Percentiles rank a stretch among this genome's conserved stretches.
phyloP scores from a whole-genome alignment of 257 asterid species.

The Solanum stenotomum region DNA sequence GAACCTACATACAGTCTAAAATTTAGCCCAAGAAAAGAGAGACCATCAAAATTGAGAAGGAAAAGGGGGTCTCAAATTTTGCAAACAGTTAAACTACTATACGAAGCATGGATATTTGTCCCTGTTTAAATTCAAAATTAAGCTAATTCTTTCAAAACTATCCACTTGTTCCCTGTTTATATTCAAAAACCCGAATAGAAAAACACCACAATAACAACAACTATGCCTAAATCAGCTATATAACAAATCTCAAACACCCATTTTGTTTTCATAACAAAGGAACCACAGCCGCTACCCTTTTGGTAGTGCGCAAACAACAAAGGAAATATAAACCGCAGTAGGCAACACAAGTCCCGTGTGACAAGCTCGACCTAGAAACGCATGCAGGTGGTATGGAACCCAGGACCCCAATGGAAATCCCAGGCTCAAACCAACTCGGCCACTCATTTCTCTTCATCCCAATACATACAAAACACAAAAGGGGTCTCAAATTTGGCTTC shows the following conservation, averaged over 20 bases:
- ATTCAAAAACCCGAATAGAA: background rate
- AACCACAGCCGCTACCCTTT: background rate
- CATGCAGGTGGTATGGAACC: background rate
- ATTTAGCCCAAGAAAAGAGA: background rate
- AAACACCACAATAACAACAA: background rate
- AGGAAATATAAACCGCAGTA: background rate
- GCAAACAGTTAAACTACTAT: background rate
- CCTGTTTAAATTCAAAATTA: background rate
- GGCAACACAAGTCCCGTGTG: background rate
- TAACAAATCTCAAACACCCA: background rate
- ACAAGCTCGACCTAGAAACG: background rate
- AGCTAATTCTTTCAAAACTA: background rate
- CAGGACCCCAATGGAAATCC: background rate
- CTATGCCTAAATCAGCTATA: background rate
- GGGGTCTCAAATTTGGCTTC: background rate
- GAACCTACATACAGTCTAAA: slow-evolving; percentile 29
- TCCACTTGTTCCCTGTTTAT: background rate
- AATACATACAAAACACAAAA: background rate
- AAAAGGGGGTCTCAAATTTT: background rate
- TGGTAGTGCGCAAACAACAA: background rate
- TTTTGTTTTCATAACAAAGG: background rate
- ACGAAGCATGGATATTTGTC: background rate
- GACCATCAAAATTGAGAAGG: background rate
- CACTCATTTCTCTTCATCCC: background rate
- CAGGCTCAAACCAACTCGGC: background rate